Evolutionary conservation across 2,329 filamentous ascomycete genomes (phyloP), one percentile per base, ranked within the genome.

Genomic region (Cladophialophora immunda): DNA sequence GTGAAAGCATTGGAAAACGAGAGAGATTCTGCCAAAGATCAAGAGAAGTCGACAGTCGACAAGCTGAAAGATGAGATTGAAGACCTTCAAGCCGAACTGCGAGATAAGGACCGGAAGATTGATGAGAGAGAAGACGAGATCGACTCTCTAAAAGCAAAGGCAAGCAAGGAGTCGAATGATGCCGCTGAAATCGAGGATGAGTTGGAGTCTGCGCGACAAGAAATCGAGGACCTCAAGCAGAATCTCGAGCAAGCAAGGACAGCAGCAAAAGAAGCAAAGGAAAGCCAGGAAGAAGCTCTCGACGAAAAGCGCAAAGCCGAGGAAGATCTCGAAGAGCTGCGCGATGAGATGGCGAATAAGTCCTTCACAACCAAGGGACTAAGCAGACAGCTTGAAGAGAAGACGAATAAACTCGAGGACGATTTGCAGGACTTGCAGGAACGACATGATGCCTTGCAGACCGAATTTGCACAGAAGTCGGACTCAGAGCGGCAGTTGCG

Each of bases 271-370:
- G 78, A 81, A 54, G 77, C 79, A 4, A 75, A 83, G 81, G 60
- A 85, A 82, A 74, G 76, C 81, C 50, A 73, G 47, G 73, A 79
- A 67, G 81, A 85, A 52, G 83, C 87, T 3, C 77, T 83, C 19
- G 84, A 89, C 57, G 81, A 84, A 73, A 80, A 83, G 74, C 75
- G 82, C 67, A 78, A 78, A 45, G 82, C 82, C 8, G 83, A 86
- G 66, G 82, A 86, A 68, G 83, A 88, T 64, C 80, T 90, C 1
- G 83, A 86, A 58, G 83, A 86, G 64, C 82, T 93, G 27, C 90
- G 92, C 68, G 90, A 92, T 62, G 91, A 93, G 73, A 87, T 93
- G 85, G 86, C 90, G 25, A 90, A 94, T 78, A 93, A 93, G 73
- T 94, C 91, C 0, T 85, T 93, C 41, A 87, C 88, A 61, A 91